Evolutionary conservation across 257 asterid species (phyloP).

Genomic region (Solanum piurae): DNA sequence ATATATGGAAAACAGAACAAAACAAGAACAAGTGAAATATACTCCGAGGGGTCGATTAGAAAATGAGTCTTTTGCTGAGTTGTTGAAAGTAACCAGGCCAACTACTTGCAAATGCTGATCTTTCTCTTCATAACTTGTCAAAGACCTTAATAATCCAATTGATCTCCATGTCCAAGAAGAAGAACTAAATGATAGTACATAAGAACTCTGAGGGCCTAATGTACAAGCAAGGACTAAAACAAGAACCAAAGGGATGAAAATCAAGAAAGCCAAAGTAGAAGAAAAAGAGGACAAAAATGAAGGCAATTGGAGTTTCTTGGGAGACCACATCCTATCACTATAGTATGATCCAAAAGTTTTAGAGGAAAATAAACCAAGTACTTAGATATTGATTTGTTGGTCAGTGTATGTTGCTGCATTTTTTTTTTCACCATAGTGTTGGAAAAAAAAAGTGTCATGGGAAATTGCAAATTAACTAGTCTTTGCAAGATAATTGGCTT

Average conservation of each 20-base stretch:
- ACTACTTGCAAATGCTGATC: background rate
- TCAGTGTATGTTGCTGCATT: background rate
- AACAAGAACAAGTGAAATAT: background rate
- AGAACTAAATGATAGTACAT: background rate
- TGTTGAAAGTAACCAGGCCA: background rate
- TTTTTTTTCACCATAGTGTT: background rate
- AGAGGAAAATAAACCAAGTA: background rate
- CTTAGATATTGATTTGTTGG: background rate
- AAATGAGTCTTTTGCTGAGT: background rate
- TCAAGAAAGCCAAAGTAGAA: conserved; percentile 1
- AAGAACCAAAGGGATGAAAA: conserved; percentile 21
- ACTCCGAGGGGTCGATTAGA: background rate
- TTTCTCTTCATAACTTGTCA: background rate
- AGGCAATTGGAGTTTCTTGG: conserved; percentile 11
- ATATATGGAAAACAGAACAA: background rate
- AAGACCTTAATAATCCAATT: background rate
- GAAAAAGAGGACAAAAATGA: background rate
- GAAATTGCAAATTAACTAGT: background rate
- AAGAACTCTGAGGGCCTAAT: background rate
- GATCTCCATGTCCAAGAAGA: conserved; percentile 15
- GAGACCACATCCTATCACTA: conserved; percentile 15
- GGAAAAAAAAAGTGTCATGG: background rate
- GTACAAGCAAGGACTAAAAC: conserved; percentile 7
- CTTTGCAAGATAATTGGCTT: background rate
- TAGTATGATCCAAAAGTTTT: background rate